Evolutionary conservation across 2,329 filamentous ascomycete genomes (phyloP).

Genomic region (Phialophora macrospora): DNA sequence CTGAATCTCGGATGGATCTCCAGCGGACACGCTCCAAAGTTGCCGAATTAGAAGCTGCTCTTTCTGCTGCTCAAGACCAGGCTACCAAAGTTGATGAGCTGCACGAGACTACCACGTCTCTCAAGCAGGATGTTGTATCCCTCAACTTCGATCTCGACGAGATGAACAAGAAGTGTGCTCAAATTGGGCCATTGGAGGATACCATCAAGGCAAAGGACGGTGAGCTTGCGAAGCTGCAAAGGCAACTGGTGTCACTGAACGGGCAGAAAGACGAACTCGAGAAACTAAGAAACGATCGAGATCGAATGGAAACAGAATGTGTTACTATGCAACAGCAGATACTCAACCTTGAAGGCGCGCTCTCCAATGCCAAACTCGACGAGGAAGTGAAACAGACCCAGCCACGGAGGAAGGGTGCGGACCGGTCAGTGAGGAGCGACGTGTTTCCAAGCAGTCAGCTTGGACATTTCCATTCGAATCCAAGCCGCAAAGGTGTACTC

Average conservation of each 20-base stretch:
- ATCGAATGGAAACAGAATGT: conserved; percentile 7
- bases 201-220: conserved; percentile 6
- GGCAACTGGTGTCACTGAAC: background rate
- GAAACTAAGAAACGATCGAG: conserved; percentile 14
- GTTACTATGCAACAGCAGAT: conserved; percentile 19
- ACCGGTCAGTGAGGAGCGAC: conserved; percentile 16
- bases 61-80: conserved; percentile 14
- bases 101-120: background rate
- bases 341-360: conserved; percentile 19
- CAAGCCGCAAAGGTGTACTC: background rate
- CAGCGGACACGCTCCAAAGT: background rate
- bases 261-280: conserved; percentile 4
- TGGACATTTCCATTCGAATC: background rate
- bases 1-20: conserved; percentile 2
- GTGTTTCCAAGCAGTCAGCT: background rate
- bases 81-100: background rate
- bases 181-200: conserved; percentile 13
- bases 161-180: conserved; percentile 8
- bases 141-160: conserved; percentile 12
- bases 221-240: conserved; percentile 14
- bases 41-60: conserved; percentile 6
- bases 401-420: conserved; percentile 12
- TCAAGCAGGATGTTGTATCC: conserved; percentile 6
- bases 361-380: conserved; percentile 23
- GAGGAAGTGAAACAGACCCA: background rate